Evolutionary conservation across 768 basidiomycete genomes (phyloP), one percentile per base, ranked within the genome.

Genomic region (Xerocomellus chrysenteron): DNA sequence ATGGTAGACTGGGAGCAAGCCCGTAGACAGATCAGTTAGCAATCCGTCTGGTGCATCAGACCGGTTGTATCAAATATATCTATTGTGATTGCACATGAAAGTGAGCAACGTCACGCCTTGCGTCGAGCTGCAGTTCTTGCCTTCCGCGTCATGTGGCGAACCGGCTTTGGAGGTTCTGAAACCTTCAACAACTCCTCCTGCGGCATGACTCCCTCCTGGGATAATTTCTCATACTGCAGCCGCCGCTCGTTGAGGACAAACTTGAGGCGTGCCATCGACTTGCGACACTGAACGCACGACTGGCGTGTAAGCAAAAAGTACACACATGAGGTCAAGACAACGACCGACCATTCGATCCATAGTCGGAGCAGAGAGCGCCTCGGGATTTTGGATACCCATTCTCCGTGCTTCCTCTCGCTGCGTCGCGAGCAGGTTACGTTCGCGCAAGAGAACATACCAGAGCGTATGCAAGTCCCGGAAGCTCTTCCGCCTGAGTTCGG

Each of bases 221-320:
- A 40, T 4, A 74, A 24, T 37, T 73, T 70, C 36, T 90, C 83
- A 58, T 93, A 90, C 10, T 92, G 92, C 24, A 92, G 70, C 44
- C 94, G 81, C 36, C 97, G 87, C 68, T 98, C 95, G 67, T 93
- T 93, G 47, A 98, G 77, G 21, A 98, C 86, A 56, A 82, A 85
- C 72, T 98, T 98, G 72, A 98, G 93, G 19, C 92, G 86, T n/a
- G 92, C 93, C 94, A 97, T 96, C 19, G 92, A 88, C 78, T 94
- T 96, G 21, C 90, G 88, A 73, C 86, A 88, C 94, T 97, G 60
- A 11, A 32, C 32, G 48, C 19, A 14, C n/a, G 32, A 52, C 51
- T 4, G 5, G 46, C 50, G 26, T 57, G 45, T 66, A 30, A 62
- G 40, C 36, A 9, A 39, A 45, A 11, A 10, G 17, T 24, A 42